Percentiles rank a stretch among this genome's conserved stretches.
These are phyloP conservation scores for Coffea humblotiana DNA, from an alignment of 305 asterid species.

Conservation along the genomic window DNA sequence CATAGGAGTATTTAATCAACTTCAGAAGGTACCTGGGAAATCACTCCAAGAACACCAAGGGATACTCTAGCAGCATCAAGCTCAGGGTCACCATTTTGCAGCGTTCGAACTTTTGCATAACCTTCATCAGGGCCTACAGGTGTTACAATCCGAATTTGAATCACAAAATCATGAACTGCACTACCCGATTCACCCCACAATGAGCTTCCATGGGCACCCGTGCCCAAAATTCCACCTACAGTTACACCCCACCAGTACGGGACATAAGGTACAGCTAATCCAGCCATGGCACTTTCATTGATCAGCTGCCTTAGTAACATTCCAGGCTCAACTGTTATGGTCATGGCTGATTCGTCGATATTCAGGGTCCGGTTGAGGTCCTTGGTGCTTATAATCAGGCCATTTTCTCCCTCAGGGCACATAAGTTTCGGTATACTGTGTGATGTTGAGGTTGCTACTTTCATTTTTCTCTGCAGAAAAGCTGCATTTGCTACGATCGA, in stretches of 20 bases:
- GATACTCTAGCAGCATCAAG: conserved; percentile 18
- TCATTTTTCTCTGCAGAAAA: conserved; percentile 13
- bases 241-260: conserved; percentile 31
- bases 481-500: conserved; percentile 12
- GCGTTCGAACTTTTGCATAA: conserved; percentile 9
- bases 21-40: conserved; percentile 9
- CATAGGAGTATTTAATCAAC: conserved; percentile 1
- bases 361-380: neutral
- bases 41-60: conserved; percentile 21
- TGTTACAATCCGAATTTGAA: conserved; percentile 10
- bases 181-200: conserved; percentile 13
- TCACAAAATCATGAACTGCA: conserved; percentile 16
- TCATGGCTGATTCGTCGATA: conserved; percentile 15
- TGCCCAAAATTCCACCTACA: conserved; percentile 15
- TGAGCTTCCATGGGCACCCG: conserved; percentile 22
- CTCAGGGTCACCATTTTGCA: conserved; percentile 3
- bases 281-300: conserved; percentile 3
- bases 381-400: conserved; percentile 21
- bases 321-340: conserved; percentile 16
- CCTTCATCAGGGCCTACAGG: conserved; percentile 12
- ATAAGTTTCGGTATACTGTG: conserved; percentile 24
- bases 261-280: conserved; percentile 18
- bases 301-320: conserved; percentile 18
- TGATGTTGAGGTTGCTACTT: conserved; percentile 18
- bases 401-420: conserved; percentile 17